Conservation (phyloP, 2,329 filamentous ascomycete genomes). For the Cercospora janseana region DNA sequence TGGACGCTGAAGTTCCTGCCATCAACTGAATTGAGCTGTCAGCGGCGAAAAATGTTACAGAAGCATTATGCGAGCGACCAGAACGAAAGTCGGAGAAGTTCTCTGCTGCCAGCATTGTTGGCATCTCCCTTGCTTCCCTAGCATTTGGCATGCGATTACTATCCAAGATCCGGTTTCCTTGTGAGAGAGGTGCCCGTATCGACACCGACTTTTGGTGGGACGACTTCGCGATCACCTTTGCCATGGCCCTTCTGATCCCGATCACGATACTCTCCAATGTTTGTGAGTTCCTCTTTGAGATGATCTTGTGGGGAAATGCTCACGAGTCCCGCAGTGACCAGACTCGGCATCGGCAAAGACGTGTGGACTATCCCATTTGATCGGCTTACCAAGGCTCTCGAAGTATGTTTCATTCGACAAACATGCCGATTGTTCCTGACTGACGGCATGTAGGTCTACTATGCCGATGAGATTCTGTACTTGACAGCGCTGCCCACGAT, state of each 20-base stretch:
- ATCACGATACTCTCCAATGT: slow-evolving; percentile 19
- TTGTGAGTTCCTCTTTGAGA: slow-evolving; percentile 1
- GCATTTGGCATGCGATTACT: slow-evolving; percentile 21
- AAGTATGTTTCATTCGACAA: slow-evolving; percentile 1
- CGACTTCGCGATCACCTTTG: slow-evolving; percentile 21
- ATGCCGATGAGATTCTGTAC: slow-evolving; percentile 21
- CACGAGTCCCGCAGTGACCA: slow-evolving; percentile 12
- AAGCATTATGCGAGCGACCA: slow-evolving; percentile 17
- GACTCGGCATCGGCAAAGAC: slow-evolving; percentile 16
- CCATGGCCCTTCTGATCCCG: slow-evolving; percentile 18
- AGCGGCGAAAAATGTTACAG: slow-evolving; percentile 26
- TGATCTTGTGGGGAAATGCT: not conserved
- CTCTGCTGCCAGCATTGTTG: slow-evolving; percentile 18
- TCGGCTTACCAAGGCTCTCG: slow-evolving; percentile 17
- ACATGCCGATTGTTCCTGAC: not conserved
- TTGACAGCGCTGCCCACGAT: slow-evolving; percentile 17
- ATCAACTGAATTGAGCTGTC: not conserved
- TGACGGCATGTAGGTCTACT: slow-evolving; percentile 14
- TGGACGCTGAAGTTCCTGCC: not conserved
- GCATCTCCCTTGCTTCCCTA: slow-evolving; percentile 8
- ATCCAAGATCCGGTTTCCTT: slow-evolving; percentile 22
- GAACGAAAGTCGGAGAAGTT: slow-evolving; percentile 8
- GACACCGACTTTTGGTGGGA: slow-evolving; percentile 24
- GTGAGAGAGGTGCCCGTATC: slow-evolving; percentile 17
- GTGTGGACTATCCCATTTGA: slow-evolving; percentile 24